These are phyloP conservation scores for Aureococcus anophagefferens DNA, from an alignment of 108 stramenopile species.

Conservation along the genomic window DNA sequence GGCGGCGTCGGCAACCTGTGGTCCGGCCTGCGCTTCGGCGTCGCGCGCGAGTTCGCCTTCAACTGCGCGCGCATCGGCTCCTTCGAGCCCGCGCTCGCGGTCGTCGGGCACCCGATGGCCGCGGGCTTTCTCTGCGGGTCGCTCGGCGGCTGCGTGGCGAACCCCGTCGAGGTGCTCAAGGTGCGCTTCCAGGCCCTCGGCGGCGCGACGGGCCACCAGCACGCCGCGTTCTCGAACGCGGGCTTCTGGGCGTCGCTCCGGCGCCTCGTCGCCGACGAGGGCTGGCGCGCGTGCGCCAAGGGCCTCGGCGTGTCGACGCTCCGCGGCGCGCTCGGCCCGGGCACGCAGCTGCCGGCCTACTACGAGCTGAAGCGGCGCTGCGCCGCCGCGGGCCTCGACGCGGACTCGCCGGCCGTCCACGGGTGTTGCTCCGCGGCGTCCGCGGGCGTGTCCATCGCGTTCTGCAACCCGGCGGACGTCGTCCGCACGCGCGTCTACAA, in stretches of 20 bases:
- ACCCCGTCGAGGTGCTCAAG: constrained; percentile 8
- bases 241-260: neutral
- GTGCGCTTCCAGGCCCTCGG: constrained; percentile 9
- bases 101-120: neutral
- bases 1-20: neutral
- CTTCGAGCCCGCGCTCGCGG: neutral
- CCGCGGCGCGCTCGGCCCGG: neutral
- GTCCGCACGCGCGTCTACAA: constrained; percentile 12
- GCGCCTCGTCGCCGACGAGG: constrained; percentile 2
- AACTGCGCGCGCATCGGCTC: constrained; percentile 3
- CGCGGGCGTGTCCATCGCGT: neutral
- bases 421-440: neutral
- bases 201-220: constrained; percentile 9
- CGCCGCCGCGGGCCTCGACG: too few relatives aligned
- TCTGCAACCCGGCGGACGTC: constrained; percentile 10
- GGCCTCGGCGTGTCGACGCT: neutral
- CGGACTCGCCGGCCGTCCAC: neutral
- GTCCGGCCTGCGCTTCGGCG: constrained; percentile 3
- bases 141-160: constrained; percentile 2
- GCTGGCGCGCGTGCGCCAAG: neutral
- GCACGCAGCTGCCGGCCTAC: constrained; percentile 1
- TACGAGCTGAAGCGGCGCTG: neutral
- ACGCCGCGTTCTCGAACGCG: neutral
- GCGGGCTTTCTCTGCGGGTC: constrained; percentile 1
- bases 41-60: constrained; percentile 6